These are phyloP conservation scores for Colletotrichum abscissum DNA, from an alignment of 2,329 filamentous ascomycete genomes.

Conservation along the genomic window DNA sequence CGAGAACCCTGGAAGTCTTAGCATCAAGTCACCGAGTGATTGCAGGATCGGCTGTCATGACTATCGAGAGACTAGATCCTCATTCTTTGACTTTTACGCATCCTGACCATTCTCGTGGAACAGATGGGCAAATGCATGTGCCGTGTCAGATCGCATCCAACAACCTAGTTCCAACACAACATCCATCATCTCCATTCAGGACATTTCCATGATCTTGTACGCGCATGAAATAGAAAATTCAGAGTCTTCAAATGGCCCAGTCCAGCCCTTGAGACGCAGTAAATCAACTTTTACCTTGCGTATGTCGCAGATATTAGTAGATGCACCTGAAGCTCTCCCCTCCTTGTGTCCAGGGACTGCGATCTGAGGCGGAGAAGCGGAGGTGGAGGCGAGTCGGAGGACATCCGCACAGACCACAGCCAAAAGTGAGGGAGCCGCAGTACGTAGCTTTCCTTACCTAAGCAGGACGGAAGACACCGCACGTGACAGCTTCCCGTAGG, in stretches of 20 bases:
- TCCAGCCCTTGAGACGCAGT: background rate
- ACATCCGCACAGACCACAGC: background rate
- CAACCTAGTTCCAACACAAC: background rate
- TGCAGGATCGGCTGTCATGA: background rate
- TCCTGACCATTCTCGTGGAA: background rate
- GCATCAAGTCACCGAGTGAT: too few species aligned
- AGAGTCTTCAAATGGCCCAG: background rate
- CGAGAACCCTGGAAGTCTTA: background rate
- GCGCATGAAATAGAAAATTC: background rate
- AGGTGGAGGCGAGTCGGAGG: background rate
- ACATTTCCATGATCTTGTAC: background rate
- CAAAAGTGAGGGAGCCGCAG: background rate
- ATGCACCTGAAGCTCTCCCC: background rate
- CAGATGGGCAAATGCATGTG: background rate
- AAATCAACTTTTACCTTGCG: background rate
- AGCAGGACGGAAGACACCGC: background rate
- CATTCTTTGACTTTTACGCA: background rate
- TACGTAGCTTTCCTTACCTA: background rate
- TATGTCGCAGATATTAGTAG: background rate
- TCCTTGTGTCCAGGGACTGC: background rate
- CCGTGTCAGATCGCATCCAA: background rate
- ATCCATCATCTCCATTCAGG: background rate
- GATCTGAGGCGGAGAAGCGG: background rate
- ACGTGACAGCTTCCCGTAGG: background rate
- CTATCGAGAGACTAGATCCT: background rate